Evolutionary conservation across 176 grass and related monocot genomes (phyloP), one percentile per base, ranked within the genome.

Genomic region (Dactylis glomerata): DNA sequence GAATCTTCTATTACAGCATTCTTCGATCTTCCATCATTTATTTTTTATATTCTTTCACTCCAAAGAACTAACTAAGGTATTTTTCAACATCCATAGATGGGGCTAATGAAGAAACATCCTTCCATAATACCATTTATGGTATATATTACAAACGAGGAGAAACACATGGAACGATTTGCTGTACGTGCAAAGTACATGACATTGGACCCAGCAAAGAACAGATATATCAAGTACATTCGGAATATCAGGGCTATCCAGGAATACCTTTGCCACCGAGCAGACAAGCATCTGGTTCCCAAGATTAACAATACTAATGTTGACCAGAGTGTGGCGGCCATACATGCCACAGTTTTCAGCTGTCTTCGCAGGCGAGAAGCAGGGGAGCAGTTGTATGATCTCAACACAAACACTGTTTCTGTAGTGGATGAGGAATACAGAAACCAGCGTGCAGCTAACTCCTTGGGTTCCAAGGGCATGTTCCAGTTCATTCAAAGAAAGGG

Each of bases 101-200:
- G 96, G 30, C 88, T 99, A 80, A 99, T 99, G 96, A 99, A 99
- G 86, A 99, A 94, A 72, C 96, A 96, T 74, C 96, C 89, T 64
- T 99, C 96, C 59, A 94, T 99, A 88, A 93, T 99, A 72, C 96
- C 96, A 65, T 99, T 96, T 87, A 99, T 96, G 96, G 80, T 96
- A 14, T 99, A 96, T 70, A 96, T 99, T 88, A 67, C 91, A 76
- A 99, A 94, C 65, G 96, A 99, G 88, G 93, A 91, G 54, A 99
- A 99, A 37, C 93, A 99, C 69, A 92, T 92, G 91, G 93, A 99
- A 77, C 84, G 96, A 19, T 99, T 99, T 44, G 93, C 96, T 24
- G 93, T 99, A 10, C 93, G 96, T 73, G 93, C 96, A 78, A 99
- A 96, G 80, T 99, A 99, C 81, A 99, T 99, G 96, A 99, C 93